Conservation (phyloP, 1,139 yeast genomes). For the Geotrichum siamense region DNA sequence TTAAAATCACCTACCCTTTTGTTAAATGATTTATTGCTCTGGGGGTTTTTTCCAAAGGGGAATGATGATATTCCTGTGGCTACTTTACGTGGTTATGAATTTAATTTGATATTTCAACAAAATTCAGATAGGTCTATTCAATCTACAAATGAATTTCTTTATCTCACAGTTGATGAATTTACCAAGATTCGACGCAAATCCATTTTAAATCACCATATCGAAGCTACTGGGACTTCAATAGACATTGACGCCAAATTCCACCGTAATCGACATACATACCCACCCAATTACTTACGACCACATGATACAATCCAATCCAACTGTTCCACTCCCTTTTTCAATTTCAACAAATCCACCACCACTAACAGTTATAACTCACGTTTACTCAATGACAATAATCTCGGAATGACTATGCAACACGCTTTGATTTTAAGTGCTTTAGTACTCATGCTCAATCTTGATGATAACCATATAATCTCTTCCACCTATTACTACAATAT, state of each 20-base stretch:
- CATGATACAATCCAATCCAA: no score
- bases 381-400: neutral
- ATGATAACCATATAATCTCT: slow-evolving; percentile 11
- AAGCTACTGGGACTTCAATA: neutral
- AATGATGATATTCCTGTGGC: neutral
- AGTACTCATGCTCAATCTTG: slow-evolving; percentile 13
- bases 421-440: slow-evolving; percentile 10
- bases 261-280: neutral
- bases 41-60: neutral
- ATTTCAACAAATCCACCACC: neutral
- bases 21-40: neutral
- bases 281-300: no score
- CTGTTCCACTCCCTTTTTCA: no score
- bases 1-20: neutral
- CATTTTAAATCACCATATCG: neutral
- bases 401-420: neutral
- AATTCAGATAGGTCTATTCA: neutral
- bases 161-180: neutral
- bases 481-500: no score
- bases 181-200: neutral
- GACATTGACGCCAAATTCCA: neutral
- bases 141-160: neutral
- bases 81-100: slow-evolving; percentile 2
- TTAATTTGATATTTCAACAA: neutral
- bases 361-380: neutral